Evolutionary conservation across 2,329 filamentous ascomycete genomes (phyloP).

Genomic region (Alternaria consortialis): DNA sequence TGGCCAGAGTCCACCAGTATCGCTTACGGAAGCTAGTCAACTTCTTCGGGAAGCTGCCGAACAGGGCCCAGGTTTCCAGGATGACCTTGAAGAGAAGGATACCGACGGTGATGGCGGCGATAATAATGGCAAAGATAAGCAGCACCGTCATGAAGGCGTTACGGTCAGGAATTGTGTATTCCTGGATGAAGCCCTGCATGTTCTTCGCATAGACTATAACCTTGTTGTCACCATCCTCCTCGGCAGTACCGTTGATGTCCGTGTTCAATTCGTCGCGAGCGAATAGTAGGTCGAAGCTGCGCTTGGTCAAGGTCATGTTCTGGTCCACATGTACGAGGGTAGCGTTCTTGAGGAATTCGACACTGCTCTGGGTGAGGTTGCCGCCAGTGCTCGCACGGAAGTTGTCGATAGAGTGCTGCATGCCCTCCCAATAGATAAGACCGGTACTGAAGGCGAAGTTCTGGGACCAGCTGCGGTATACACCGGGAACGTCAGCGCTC

Average conservation of each 20-base stretch:
- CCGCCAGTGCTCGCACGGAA: conserved; percentile 85
- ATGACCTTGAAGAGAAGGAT: conserved; percentile 92
- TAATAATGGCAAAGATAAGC: conserved; percentile 84
- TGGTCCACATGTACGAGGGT: conserved; percentile 76
- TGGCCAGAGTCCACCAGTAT: conserved; percentile 92
- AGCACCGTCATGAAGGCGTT: conserved; percentile 98
- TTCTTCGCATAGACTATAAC: conserved; percentile 70
- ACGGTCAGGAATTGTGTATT: conserved; percentile 82
- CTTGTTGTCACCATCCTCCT: conserved; percentile 52
- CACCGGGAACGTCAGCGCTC: conserved; percentile 83
- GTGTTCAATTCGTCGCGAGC: conserved; percentile 59
- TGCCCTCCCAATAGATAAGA: conserved; percentile 79
- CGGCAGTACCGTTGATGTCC: conserved; percentile 51
- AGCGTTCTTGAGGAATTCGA: conserved; percentile 75
- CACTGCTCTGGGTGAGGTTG: conserved; percentile 82
- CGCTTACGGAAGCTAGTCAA: conserved; percentile 89
- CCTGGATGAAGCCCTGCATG: conserved; percentile 83
- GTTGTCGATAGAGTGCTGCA: conserved; percentile 83
- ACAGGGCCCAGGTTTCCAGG: conserved; percentile 90
- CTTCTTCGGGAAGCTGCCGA: conserved; percentile 81
- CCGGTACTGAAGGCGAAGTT: conserved; percentile 95
- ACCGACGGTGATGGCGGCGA: conserved; percentile 82
- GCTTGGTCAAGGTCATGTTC: conserved; percentile 64
- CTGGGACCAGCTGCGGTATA: conserved; percentile 88
- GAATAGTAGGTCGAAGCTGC: conserved; percentile 60